Evolutionary conservation across 1,139 yeast species (phyloP), one percentile per base, ranked within the genome.

Genomic region (Hyphopichia buzzinii): DNA sequence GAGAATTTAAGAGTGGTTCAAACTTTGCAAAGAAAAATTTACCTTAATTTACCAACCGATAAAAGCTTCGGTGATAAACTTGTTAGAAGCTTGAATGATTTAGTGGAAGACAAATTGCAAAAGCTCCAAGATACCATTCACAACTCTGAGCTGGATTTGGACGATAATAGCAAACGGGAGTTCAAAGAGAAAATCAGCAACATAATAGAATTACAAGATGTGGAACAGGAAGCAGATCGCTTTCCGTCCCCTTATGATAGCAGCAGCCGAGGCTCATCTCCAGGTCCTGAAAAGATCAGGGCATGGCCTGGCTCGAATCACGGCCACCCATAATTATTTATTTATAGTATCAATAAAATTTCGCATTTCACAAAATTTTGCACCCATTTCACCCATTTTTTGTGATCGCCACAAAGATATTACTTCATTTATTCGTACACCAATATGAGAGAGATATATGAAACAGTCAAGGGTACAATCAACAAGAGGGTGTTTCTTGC

Each of bases 231-330:
- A 19, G 42, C 55, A 21, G 62, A 61, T 21, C 30, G 52, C 1
- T 39, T 47, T 4, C 55, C 51, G 3, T 46, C 39, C 16, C 41
- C 39, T 1, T 29, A 36, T 13, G 55, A 52, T 24, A 45, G 48
- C 1, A 41, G 52, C 22, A 58, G 62, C 33, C 42, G 59, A 32
- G 55, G 61, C 3, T 49, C 62, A 1, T 60, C 64, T 5, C 67
- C 70, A 4, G 54, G 55, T 8, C 71, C 71, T 1, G 73, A 70
- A 36, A 59, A 55, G 35, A 65, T 80, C 8, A 64, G 75, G 26
- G 86, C 86, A 1, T 80, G 86, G 86, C 86, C 86, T 0, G 84
- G 85, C 0, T 70, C 79, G 4, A 71, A 79, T 44, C 84, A 79
- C 50, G 83, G 84, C 0, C 86, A 80, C 50, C 85, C 85, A 7